Conservation (phyloP, 768 basidiomycete species). For the Lanmaoa pseudosensibilis region DNA sequence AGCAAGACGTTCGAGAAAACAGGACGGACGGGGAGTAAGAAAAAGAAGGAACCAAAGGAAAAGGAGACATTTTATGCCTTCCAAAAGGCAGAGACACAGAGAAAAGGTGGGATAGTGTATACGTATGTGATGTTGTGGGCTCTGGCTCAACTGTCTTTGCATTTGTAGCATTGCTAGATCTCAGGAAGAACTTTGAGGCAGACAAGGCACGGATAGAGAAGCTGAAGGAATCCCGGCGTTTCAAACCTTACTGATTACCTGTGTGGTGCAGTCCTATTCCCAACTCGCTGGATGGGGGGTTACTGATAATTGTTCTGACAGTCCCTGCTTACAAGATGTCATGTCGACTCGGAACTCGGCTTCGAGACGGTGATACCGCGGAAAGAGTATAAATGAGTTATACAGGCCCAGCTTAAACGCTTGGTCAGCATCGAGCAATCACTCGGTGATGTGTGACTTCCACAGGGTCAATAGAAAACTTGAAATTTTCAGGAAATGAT, state of each 20-base stretch:
- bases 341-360: background rate
- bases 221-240: slow-evolving; percentile 68
- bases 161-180: slow-evolving; percentile 50
- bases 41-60: slow-evolving; percentile 63
- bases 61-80: slow-evolving; percentile 85
- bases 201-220: slow-evolving; percentile 63
- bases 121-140: background rate
- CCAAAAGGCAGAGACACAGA: slow-evolving; percentile 87
- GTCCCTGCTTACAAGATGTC: background rate
- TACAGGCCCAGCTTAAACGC: too few relatives aligned
- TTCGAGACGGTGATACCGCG: too few relatives aligned
- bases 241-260: slow-evolving; percentile 76
- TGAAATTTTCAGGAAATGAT: too few relatives aligned
- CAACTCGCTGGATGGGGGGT: background rate
- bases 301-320: background rate
- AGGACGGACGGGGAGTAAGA: slow-evolving; percentile 37
- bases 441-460: too few relatives aligned
- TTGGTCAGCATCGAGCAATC: too few relatives aligned
- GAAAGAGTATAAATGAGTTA: too few relatives aligned
- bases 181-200: slow-evolving; percentile 80
- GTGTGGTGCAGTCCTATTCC: background rate
- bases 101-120: slow-evolving; percentile 55
- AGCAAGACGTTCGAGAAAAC: slow-evolving; percentile 54
- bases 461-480: too few relatives aligned
- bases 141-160: slow-evolving; percentile 3